Evolutionary conservation across 192 early-diverging fungal species (phyloP).

Genomic region (Chytriomyces confervae): DNA sequence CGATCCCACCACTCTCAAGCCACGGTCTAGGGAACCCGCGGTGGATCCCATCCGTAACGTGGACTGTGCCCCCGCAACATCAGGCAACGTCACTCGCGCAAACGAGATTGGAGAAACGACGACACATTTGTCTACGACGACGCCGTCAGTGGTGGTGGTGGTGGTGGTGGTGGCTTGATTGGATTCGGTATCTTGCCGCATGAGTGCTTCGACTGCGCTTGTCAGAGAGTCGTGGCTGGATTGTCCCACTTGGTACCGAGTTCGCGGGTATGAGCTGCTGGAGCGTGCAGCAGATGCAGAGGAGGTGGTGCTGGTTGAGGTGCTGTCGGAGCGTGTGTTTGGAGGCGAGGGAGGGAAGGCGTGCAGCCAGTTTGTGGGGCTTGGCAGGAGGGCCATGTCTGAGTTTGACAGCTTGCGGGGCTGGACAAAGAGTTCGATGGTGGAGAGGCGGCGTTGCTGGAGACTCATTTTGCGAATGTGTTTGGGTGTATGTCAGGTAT

Average conservation of each 20-base stretch:
- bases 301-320: background rate
- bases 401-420: background rate
- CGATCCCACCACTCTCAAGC: background rate
- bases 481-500: background rate
- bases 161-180: background rate
- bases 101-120: background rate
- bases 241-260: background rate
- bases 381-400: background rate
- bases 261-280: background rate
- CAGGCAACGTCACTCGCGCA: background rate
- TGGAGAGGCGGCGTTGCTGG: background rate
- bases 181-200: background rate
- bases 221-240: background rate
- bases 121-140: background rate
- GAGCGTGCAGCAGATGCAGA: background rate
- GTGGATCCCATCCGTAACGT: background rate
- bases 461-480: background rate
- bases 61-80: no score
- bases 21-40: background rate
- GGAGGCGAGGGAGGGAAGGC: background rate
- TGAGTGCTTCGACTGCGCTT: background rate
- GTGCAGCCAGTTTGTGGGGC: constrained; percentile 14
- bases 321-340: background rate
- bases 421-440: background rate
- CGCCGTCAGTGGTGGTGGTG: background rate